Evolutionary conservation across 139 green algal genomes (phyloP), one percentile per base, ranked within the genome.

Genomic region (Micromonas pusilla): DNA sequence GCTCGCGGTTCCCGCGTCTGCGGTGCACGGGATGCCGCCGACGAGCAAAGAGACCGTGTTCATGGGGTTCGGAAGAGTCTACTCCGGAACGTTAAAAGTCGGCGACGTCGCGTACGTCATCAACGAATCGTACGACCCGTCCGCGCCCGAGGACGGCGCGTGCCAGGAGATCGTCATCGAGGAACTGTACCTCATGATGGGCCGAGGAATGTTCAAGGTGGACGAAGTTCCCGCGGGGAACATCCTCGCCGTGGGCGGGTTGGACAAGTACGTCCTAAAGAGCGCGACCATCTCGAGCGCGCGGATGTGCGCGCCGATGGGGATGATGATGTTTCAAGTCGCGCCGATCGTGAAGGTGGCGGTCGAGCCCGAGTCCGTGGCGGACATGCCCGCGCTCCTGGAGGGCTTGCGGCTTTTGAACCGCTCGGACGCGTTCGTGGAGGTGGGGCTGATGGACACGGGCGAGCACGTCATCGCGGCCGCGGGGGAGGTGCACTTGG

Each of bases 151-250:
- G 23, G 26, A 53, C 13, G 38, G 64, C 1, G 23, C 23, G 32
- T 20, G 25, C 33, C 31, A 79, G 54, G 81, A 86, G 72, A 77
- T 77, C n/a, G 30, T 76, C 31, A 37, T 85, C 20, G n/a, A 52
- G 1, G 85, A 82, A 23, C 79, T 98, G 25, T 99, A 92, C 84
- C 83, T 99, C 36, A 98, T 98, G 94, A 99, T 98, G 95, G 95
- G 95, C 0, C 82, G 90, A 25, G 87, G 83, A 1, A 82, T 97
- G 71, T 88, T 96, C 63, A 70, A 72, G 25, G 73, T 94, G 33
- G 19, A 77, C 26, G 38, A 79, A 38, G 95, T 96, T 63, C 93
- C 93, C 0, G 92, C 94, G 45, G 95, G 95, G 79, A 96, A 93
- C 74, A 85, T 98, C 45, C 74, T 96, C 21, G 95, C 91, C 1